These are phyloP conservation scores for Colletotrichum sp. DNA, from an alignment of 2,329 filamentous ascomycete species.

Conservation along the genomic window DNA sequence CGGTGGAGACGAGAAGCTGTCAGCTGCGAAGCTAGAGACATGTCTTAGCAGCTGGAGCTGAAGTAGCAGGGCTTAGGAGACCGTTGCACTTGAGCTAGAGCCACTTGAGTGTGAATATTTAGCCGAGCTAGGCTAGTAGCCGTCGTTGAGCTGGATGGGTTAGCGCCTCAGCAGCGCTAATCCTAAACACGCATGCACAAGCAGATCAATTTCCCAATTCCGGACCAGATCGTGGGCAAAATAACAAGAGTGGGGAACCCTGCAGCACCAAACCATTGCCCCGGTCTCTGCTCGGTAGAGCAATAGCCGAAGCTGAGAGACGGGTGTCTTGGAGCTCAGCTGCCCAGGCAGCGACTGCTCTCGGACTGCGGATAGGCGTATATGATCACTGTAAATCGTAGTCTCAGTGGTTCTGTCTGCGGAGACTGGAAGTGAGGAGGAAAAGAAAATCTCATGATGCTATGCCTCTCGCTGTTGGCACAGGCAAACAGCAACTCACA, in stretches of 20 bases:
- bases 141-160: neutral
- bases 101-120: neutral
- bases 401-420: neutral
- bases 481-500: neutral
- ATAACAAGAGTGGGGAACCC: neutral
- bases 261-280: neutral
- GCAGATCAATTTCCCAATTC: neutral
- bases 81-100: neutral
- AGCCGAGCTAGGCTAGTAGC: neutral
- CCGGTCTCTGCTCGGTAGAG: neutral
- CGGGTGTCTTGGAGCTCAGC: neutral
- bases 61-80: neutral
- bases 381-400: neutral
- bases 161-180: neutral
- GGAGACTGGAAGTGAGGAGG: rapidly evolving
- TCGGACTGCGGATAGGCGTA: neutral
- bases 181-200: neutral
- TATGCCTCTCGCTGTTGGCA: rapidly evolving
- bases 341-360: neutral
- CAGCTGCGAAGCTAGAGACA: neutral
- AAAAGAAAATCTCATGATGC: rapidly evolving
- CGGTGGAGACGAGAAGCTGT: neutral
- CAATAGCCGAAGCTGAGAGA: neutral
- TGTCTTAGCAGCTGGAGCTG: neutral
- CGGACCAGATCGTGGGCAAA: neutral